Percentiles rank a stretch among this genome's conserved stretches.
These are phyloP conservation scores for Thymus mandschuricus DNA, from an alignment of 257 asterid genomes.

Conservation along the genomic window DNA sequence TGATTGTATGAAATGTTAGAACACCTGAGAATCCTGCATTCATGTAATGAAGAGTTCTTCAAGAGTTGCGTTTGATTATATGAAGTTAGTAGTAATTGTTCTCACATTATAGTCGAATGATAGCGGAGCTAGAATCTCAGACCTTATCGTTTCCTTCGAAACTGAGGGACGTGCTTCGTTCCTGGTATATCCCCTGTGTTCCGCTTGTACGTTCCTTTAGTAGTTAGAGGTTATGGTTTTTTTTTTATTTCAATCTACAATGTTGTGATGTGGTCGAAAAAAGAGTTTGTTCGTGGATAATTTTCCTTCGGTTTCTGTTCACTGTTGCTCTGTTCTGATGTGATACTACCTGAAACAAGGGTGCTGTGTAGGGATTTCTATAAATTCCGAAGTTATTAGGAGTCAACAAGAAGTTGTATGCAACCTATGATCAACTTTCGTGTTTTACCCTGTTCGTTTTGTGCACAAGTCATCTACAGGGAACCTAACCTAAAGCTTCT, in stretches of 20 bases:
- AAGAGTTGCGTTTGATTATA: background rate
- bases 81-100: background rate
- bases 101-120: too few species aligned
- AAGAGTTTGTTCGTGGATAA: too few species aligned
- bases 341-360: background rate
- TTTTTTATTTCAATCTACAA: background rate
- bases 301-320: background rate
- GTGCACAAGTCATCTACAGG: background rate
- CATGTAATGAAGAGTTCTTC: background rate
- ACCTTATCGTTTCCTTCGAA: too few species aligned
- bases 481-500: background rate
- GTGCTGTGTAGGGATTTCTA: background rate
- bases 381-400: background rate
- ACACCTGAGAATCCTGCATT: too few species aligned
- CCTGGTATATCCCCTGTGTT: background rate
- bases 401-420: background rate
- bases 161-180: background rate
- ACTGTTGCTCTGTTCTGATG: background rate
- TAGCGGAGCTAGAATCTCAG: too few species aligned
- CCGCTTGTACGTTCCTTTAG: background rate
- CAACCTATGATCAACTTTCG: constrained; percentile 5
- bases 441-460: background rate
- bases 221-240: background rate
- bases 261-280: background rate
- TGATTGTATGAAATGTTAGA: background rate